Evolutionary conservation across 169 alveolate genomes (phyloP).

Genomic region (Eimeria acervulina): DNA sequence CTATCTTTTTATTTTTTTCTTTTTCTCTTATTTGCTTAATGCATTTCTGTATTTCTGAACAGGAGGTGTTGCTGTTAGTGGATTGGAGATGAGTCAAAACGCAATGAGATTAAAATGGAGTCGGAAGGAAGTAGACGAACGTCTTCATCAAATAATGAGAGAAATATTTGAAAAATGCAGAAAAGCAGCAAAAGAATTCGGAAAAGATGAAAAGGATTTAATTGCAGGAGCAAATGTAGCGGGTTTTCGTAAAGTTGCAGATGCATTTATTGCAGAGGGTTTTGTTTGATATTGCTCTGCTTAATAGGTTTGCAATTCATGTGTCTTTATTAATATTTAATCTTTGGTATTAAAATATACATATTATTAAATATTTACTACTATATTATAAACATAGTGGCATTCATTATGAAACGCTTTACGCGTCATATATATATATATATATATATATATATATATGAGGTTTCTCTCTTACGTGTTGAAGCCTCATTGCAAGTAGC

Average conservation of each 20-base stretch:
- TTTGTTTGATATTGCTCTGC: constrained; percentile 65
- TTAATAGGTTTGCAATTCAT: too few species aligned
- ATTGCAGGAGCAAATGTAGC: constrained; percentile 94
- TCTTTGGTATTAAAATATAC: too few species aligned
- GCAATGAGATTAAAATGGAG: constrained; percentile 89
- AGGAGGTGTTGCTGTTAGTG: constrained; percentile 95
- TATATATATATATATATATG: too few species aligned
- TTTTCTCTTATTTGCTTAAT: background rate
- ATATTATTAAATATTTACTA: too few species aligned
- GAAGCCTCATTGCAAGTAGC: too few species aligned
- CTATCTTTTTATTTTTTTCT: background rate
- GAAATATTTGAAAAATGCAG: constrained; percentile 88
- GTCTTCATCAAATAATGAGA: constrained; percentile 89
- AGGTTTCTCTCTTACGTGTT: too few species aligned
- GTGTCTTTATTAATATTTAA: too few species aligned
- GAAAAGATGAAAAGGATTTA: constrained; percentile 87
- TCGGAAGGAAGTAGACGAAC: constrained; percentile 89
- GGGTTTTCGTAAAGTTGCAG: constrained; percentile 93
- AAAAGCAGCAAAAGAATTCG: constrained; percentile 87
- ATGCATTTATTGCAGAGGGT: constrained; percentile 91
- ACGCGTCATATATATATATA: too few species aligned
- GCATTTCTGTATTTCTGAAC: background rate
- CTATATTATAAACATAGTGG: too few species aligned
- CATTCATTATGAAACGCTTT: too few species aligned
- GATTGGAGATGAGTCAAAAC: constrained; percentile 93